Evolutionary conservation across 2,329 filamentous ascomycete species (phyloP).

Genomic region (Ophiocordyceps unilateralis): DNA sequence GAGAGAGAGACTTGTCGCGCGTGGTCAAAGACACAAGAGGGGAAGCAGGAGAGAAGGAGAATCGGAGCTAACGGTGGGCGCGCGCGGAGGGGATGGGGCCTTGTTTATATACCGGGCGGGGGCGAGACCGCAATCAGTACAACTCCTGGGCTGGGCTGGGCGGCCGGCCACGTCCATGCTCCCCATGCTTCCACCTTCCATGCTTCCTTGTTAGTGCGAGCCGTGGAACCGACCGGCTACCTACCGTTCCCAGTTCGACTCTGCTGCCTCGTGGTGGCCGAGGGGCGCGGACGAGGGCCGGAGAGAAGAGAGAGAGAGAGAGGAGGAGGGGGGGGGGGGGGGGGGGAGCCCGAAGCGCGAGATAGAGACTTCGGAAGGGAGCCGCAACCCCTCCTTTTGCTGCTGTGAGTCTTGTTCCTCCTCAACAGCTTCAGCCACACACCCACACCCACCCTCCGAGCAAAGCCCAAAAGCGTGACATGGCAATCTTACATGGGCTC

Average conservation of each 20-base stretch:
- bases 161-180: neutral
- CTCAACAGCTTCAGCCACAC: too few species aligned
- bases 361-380: too few species aligned
- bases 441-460: too few species aligned
- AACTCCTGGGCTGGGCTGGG: neutral
- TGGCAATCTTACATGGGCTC: too few species aligned
- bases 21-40: constrained; percentile 1
- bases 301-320: neutral
- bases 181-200: neutral
- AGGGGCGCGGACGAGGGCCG: neutral
- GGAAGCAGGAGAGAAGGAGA: constrained; percentile 16
- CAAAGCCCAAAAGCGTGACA: too few species aligned
- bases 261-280: neutral
- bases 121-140: constrained; percentile 39
- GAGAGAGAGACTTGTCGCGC: constrained; percentile 7
- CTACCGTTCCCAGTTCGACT: neutral
- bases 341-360: too few species aligned
- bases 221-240: too few species aligned
- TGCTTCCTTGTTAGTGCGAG: neutral
- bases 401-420: constrained; percentile 6
- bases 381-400: too few species aligned
- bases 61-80: constrained; percentile 23
- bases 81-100: constrained; percentile 31
- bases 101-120: constrained; percentile 46
- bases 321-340: too few species aligned